Conservation (phyloP, 768 basidiomycete species). For the Lactarius sanguifluus region DNA sequence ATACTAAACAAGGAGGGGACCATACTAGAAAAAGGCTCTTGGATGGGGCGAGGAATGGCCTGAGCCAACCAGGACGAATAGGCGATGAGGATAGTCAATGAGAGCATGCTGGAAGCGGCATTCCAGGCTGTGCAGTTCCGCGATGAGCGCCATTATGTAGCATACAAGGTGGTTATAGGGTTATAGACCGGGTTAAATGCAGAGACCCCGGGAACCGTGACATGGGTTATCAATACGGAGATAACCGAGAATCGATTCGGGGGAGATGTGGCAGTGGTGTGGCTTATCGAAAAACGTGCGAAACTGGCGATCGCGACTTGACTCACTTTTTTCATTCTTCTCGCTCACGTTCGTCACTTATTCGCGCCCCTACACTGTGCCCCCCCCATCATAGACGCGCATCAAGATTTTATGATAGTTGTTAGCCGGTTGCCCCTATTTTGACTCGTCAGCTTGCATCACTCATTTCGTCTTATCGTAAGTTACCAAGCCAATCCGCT, state of each 20-base stretch:
- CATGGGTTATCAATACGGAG: not conserved
- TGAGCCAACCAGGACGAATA: conserved; percentile 9
- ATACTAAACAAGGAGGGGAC: not conserved
- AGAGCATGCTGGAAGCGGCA: conserved; percentile 19
- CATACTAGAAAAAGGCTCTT: conserved; percentile 24
- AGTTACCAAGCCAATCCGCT: not conserved
- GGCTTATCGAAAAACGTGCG: conserved; percentile 28
- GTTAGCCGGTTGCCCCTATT: not conserved
- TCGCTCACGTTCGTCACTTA: conserved; percentile 27
- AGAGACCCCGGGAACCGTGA: conserved; percentile 13
- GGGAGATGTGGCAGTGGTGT: not conserved
- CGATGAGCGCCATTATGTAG: not conserved
- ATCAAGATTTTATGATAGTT: conserved; percentile 1
- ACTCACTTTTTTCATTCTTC: not conserved
- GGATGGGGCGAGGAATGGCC: conserved; percentile 14
- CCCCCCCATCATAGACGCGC: conserved; percentile 12
- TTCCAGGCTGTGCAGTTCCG: conserved; percentile 2
- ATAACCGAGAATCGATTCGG: not conserved
- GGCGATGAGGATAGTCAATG: not conserved
- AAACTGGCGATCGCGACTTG: conserved; percentile 10
- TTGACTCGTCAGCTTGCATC: conserved; percentile 6
- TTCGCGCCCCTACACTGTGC: not conserved
- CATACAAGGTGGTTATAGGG: conserved; percentile 9
- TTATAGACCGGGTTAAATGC: not conserved
- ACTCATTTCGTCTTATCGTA: conserved; percentile 7